Evolutionary conservation across 441 rosid species (phyloP).

Genomic region (Macaranga tanarius): DNA sequence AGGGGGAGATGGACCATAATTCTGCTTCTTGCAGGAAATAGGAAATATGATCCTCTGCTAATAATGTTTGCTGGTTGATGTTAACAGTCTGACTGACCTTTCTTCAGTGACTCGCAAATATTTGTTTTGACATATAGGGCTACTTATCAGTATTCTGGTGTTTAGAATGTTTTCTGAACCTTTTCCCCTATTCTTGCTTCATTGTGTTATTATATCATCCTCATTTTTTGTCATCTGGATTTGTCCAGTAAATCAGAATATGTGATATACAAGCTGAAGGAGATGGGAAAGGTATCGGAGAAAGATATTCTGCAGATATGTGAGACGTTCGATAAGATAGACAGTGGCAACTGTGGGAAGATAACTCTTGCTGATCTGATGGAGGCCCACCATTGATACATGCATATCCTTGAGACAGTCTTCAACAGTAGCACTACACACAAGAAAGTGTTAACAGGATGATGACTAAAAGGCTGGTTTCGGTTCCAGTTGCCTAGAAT

Average conservation of each 20-base stretch:
- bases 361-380: conserved; percentile 84
- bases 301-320: conserved; percentile 72
- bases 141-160: neutral
- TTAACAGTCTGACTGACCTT: neutral
- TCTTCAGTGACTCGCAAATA: neutral
- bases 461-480: neutral
- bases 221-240: neutral
- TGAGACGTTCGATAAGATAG: conserved; percentile 69
- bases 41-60: neutral
- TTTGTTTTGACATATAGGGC: neutral
- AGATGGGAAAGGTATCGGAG: conserved; percentile 82
- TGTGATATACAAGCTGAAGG: conserved; percentile 90
- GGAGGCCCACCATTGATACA: conserved; percentile 38
- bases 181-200: neutral
- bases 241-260: conserved; percentile 79
- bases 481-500: neutral
- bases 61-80: neutral
- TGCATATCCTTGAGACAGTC: neutral
- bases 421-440: neutral
- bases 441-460: neutral
- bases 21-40: neutral
- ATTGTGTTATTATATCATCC: neutral
- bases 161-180: neutral
- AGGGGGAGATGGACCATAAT: neutral
- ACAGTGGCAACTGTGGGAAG: conserved; percentile 77